phyloP scores from a whole-genome alignment of 805 yeast species.

The Zygoascus tannicola region DNA sequence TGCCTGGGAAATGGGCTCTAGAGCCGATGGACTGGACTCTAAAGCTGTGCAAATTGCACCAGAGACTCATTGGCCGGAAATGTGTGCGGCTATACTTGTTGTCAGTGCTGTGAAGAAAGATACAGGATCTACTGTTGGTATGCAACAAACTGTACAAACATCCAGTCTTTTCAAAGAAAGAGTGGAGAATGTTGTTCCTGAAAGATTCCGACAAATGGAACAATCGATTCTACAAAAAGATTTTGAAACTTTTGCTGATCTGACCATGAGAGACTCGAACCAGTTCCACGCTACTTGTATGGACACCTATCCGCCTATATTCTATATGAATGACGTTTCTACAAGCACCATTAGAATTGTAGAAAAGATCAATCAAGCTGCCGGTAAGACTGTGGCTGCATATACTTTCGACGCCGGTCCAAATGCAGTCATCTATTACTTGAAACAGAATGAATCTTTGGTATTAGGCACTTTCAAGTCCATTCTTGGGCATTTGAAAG shows the following conservation, averaged over 20 bases:
- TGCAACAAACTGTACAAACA: slow-evolving; percentile 90
- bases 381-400: slow-evolving; percentile 68
- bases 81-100: slow-evolving; percentile 87
- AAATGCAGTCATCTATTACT: slow-evolving; percentile 91
- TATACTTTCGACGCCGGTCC: slow-evolving; percentile 99
- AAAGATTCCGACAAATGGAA: slow-evolving; percentile 75
- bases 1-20: slow-evolving; percentile 95
- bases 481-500: slow-evolving; percentile 49
- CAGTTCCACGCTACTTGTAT: slow-evolving; percentile 97
- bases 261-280: slow-evolving; percentile 94
- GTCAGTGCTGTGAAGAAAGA: slow-evolving; percentile 92
- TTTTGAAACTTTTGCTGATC: slow-evolving; percentile 71
- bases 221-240: slow-evolving; percentile 62
- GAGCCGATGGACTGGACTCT: slow-evolving; percentile 77
- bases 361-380: slow-evolving; percentile 62
- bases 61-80: slow-evolving; percentile 76
- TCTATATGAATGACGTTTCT: slow-evolving; percentile 86
- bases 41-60: slow-evolving; percentile 91
- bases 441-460: slow-evolving; percentile 59
- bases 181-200: slow-evolving; percentile 74
- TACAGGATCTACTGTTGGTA: slow-evolving; percentile 88
- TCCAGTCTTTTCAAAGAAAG: slow-evolving; percentile 80
- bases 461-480: slow-evolving; percentile 63
- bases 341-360: slow-evolving; percentile 69
- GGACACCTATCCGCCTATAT: slow-evolving; percentile 92